Evolutionary conservation across 1,284 basidiomycete genomes (phyloP).

Genomic region (Leccinum pachyderme): DNA sequence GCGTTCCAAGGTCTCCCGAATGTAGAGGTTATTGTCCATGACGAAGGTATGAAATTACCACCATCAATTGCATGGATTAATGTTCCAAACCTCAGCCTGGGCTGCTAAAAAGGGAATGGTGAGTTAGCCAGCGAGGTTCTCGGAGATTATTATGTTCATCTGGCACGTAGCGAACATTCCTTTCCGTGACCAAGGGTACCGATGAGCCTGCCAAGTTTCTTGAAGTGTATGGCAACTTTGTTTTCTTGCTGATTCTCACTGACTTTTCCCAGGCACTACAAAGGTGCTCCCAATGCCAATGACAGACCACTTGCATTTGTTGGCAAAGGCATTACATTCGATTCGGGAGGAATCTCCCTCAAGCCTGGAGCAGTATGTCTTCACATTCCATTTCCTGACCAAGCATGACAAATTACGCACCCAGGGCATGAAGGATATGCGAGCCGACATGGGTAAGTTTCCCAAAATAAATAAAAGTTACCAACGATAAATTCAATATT

Average conservation of each 20-base stretch:
- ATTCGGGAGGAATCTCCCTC: constrained; percentile 87
- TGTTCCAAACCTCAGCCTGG: constrained; percentile 56
- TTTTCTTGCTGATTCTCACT: neutral
- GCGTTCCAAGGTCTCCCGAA: constrained; percentile 70
- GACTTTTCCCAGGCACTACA: constrained; percentile 63
- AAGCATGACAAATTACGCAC: neutral
- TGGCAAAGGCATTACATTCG: constrained; percentile 89
- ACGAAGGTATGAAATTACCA: constrained; percentile 54
- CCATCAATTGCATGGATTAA: neutral
- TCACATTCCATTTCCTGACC: constrained; percentile 10
- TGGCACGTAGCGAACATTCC: constrained; percentile 65
- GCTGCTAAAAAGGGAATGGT: constrained; percentile 83
- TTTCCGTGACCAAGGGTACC: constrained; percentile 84
- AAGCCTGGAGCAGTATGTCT: constrained; percentile 69
- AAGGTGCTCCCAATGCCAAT: constrained; percentile 58
- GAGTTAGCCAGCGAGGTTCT: constrained; percentile 1
- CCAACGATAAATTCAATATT: neutral
- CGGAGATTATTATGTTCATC: neutral
- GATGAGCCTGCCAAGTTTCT: constrained; percentile 84
- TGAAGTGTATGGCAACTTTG: constrained; percentile 61
- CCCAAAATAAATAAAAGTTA: neutral
- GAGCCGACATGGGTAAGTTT: constrained; percentile 74
- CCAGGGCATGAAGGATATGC: constrained; percentile 78
- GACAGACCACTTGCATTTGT: constrained; percentile 74
- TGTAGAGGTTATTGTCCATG: constrained; percentile 69